Evolutionary conservation across 2,329 filamentous ascomycete species (phyloP), one percentile per base, ranked within the genome.

Genomic region (Paraconiothyrium sp.): DNA sequence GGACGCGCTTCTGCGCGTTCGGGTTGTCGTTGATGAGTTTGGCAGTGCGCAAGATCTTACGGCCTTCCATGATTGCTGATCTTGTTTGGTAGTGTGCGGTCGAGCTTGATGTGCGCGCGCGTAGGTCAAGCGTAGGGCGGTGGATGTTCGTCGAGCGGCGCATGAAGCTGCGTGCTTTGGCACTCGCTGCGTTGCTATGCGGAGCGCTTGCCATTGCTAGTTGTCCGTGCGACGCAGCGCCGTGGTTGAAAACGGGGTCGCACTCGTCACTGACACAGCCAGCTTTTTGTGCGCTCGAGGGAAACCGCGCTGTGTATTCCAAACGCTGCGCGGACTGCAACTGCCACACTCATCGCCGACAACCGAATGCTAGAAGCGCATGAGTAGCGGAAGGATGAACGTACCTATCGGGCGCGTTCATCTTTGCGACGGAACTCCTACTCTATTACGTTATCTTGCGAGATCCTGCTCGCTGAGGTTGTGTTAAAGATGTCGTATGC

Each of bases 381-480:
- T 58, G n/a, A 57, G 49, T 27, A 41, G 34, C 51, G 44, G 51
- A 52, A 32, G 30, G 22, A 14, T 48, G 43, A 47, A 67, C 75
- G 22, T 74, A 78, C 76, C 76, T 73, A 59, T 78, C 76, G 50
- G 76, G 76, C 46, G 76, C 76, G 73, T 78, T 78, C 76, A 78
- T 78, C 3, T 34, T 75, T 68, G 37, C 44, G 37, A 49, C 11
- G n/a, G 10, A 5, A 13, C 43, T n/a, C 32, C 37, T 56, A 27
- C n/a, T 56, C 43, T 56, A 37, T 47, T 20, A 55, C 20, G n/a
- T 24, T 27, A 22, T 16, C 13, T 48, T 13, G n/a, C 43, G 22
- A 27, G n/a, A 13, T 13, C 49, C 49, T n/a, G 34, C 34, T 52
- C 34, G 34, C 49, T 22, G 20, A 20, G 20, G 7, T 22, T 46